Evolutionary conservation across 2,329 filamentous ascomycete species (phyloP).

Genomic region (Botrytis byssoidea): DNA sequence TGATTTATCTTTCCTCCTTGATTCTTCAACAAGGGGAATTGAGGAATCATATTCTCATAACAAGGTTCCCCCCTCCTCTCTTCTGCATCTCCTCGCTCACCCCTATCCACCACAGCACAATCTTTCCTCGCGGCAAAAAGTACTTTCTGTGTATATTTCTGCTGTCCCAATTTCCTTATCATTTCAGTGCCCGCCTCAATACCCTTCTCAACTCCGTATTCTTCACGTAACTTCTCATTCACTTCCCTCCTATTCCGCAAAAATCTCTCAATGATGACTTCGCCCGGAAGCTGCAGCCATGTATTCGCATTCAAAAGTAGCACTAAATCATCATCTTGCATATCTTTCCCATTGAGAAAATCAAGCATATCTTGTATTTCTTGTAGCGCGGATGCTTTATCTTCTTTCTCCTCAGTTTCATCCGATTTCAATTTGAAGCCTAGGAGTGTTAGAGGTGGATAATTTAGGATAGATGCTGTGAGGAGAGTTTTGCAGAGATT

Average conservation of each 20-base stretch:
- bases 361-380: constrained; percentile 35
- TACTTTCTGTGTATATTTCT: constrained; percentile 51
- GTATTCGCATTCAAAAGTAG: constrained; percentile 54
- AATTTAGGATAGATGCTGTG: constrained; percentile 57
- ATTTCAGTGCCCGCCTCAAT: background rate
- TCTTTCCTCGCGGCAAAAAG: constrained; percentile 55
- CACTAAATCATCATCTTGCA: constrained; percentile 54
- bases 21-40: constrained; percentile 50
- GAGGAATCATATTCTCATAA: constrained; percentile 46
- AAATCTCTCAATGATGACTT: constrained; percentile 56
- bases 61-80: constrained; percentile 52
- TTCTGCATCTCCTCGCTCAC: constrained; percentile 21
- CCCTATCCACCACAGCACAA: constrained; percentile 43
- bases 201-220: constrained; percentile 26
- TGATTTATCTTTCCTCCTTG: constrained; percentile 46
- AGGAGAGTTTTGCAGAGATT: constrained; percentile 57
- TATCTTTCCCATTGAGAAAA: constrained; percentile 48
- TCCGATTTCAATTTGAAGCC: constrained; percentile 39
- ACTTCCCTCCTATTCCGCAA: constrained; percentile 47
- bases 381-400: constrained; percentile 18
- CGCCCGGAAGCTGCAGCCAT: constrained; percentile 56
- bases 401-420: background rate
- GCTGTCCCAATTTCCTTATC: constrained; percentile 16
- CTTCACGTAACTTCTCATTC: constrained; percentile 44
- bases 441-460: constrained; percentile 56